Base-by-base conservation (phyloP, 768 basidiomycete genomes). In the Phaffia australis region DNA sequence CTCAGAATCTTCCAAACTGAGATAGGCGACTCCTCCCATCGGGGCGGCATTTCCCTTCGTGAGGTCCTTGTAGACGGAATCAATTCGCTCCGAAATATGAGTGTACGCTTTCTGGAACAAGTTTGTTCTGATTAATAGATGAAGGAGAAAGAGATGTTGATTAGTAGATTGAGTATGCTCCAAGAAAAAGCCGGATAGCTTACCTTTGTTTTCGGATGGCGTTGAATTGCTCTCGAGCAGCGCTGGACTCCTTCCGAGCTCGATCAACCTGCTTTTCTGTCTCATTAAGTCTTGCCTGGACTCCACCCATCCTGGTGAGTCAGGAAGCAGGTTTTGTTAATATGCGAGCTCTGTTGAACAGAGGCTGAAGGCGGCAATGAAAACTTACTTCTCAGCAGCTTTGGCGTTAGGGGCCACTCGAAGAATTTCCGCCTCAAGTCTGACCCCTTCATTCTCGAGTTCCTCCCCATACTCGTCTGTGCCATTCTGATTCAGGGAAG, bases 401-500 rank as follows among this genome's bases (percentile, higher is more conserved):
- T 98, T 98, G 83, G 97, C 81, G 74, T 98, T 99, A 15, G 94
- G 93, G 0, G 90, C 88, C 86, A 98, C 89, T 60, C 84, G 82
- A 71, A 93, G 90, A 60, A 97, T 92, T 70, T 97, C 93, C 15
- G 80, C 77, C 61, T 79, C 83, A 30, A 91, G 77, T 72, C 85
- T 87, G 9, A 80, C 72, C 50, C 95, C 84, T 42, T 82, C 80
- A 35, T 84, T 81, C 66, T 94, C 90, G 32, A 91, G 81, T 69
- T 87, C 83, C 21, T 84, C 81, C n/a, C 85, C 79, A 9, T 81
- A 80, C 42, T 86, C 86, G 0, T 81, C 77, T 9, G 84, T 80
- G 30, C 84, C 84, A 71, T 83, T 83, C 81, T 87, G 74, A 16
- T 62, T 62, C 35, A 46, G 52, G 11, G 35, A 32, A 19, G 3